Conservation (phyloP, 176 grass and related monocot genomes). For the Carex kokanica region DNA sequence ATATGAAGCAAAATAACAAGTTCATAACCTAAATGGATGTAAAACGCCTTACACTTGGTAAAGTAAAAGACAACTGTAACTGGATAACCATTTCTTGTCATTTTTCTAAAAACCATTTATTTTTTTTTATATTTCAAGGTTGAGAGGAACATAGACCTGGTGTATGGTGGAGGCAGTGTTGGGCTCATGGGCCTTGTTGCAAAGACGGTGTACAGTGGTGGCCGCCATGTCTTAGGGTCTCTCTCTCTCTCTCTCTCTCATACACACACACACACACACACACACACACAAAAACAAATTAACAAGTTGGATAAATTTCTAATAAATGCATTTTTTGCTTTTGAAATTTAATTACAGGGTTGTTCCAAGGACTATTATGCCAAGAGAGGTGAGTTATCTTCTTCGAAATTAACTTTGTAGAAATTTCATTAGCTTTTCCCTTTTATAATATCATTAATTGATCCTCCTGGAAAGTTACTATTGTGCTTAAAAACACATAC, state of each 20-base stretch:
- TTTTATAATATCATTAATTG: background rate
- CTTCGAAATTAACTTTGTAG: background rate
- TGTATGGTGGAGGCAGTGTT: constrained; percentile 61
- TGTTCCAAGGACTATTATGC: constrained; percentile 55
- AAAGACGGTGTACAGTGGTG: constrained; percentile 42
- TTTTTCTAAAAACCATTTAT: background rate
- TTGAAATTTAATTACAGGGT: constrained; percentile 48
- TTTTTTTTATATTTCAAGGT: constrained; percentile 37
- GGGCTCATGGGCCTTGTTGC: constrained; percentile 66
- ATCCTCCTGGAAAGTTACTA: background rate
- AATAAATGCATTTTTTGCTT: constrained; percentile 10
- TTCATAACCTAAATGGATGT: background rate
- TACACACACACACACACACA: background rate
- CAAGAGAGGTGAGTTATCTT: constrained; percentile 39
- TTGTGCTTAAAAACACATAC: background rate
- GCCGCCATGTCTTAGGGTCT: constrained; percentile 56
- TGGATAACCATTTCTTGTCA: background rate
- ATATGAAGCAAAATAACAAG: background rate
- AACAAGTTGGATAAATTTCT: background rate
- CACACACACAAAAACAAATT: background rate
- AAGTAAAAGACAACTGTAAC: background rate
- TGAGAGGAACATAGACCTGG: constrained; percentile 52
- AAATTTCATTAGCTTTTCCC: background rate
- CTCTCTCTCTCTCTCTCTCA: constrained; percentile 1
- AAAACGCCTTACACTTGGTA: background rate